These are phyloP conservation scores for Coemansia guatemalensis DNA, from an alignment of 192 early-diverging fungal genomes.

Conservation along the genomic window DNA sequence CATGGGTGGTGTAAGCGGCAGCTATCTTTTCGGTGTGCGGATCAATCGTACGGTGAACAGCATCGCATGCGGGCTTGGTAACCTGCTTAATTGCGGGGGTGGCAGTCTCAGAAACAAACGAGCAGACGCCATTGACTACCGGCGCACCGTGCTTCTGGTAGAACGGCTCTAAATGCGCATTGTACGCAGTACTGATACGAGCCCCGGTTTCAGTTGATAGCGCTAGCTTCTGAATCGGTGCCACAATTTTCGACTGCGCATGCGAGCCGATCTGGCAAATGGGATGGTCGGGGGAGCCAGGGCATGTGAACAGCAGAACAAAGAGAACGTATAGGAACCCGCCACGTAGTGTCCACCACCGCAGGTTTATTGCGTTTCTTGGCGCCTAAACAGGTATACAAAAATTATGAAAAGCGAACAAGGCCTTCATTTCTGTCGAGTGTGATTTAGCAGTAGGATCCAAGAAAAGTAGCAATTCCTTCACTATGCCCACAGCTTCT, in stretches of 20 bases:
- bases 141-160: conserved; percentile 44
- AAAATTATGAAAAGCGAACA: not conserved
- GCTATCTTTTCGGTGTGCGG: conserved; percentile 22
- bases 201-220: conserved; percentile 44
- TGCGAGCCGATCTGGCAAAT: conserved; percentile 28
- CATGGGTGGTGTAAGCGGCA: conserved; percentile 16
- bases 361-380: conserved; percentile 8
- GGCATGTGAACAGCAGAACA: conserved; percentile 40
- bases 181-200: conserved; percentile 40
- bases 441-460: not conserved
- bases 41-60: conserved; percentile 17
- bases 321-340: conserved; percentile 32
- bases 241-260: conserved; percentile 16
- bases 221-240: conserved; percentile 22
- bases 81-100: conserved; percentile 23
- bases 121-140: conserved; percentile 9
- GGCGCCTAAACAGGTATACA: conserved; percentile 8
- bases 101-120: conserved; percentile 26
- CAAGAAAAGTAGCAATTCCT: not conserved
- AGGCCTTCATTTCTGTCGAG: not conserved
- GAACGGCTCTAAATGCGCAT: conserved; percentile 51
- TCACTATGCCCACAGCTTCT: not conserved
- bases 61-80: conserved; percentile 21
- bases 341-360: conserved; percentile 26
- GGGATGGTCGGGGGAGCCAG: conserved; percentile 22